Evolutionary conservation across 1,284 basidiomycete species (phyloP).

Genomic region (Trichosporon coremiiforme): DNA sequence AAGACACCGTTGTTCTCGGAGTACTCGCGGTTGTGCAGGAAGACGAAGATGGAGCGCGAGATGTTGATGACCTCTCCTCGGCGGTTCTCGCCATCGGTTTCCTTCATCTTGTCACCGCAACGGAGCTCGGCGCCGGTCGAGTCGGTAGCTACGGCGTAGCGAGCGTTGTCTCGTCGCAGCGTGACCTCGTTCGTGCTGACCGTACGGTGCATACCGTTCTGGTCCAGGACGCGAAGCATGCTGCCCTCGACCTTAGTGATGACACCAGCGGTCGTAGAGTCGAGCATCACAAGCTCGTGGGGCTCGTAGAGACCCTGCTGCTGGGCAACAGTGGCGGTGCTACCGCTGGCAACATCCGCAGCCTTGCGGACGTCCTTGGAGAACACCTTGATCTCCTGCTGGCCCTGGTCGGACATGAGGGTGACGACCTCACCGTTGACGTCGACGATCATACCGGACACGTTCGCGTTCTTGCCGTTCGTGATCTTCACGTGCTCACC

Average conservation of each 20-base stretch:
- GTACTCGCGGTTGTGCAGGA: conserved; percentile 89
- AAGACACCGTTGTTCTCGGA: conserved; percentile 92
- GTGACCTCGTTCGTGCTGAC: conserved; percentile 96
- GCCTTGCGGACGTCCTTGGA: conserved; percentile 96
- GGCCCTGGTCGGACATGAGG: conserved; percentile 94
- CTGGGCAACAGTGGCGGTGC: conserved; percentile 47
- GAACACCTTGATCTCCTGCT: conserved; percentile 97
- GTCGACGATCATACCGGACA: conserved; percentile 93
- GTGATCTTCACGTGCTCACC: conserved; percentile 99
- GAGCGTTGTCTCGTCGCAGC: conserved; percentile 76
- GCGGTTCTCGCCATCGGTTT: conserved; percentile 85
- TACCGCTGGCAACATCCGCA: conserved; percentile 85
- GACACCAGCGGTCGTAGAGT: conserved; percentile 90
- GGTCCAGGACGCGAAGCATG: conserved; percentile 92
- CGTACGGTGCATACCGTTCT: conserved; percentile 82
- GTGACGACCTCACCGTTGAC: conserved; percentile 90
- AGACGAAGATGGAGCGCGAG: conserved; percentile 91
- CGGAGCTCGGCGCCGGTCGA: conserved; percentile 72
- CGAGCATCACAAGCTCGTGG: conserved; percentile 94
- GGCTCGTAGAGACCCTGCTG: conserved; percentile 90
- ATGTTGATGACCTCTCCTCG: conserved; percentile 93
- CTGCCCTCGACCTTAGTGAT: conserved; percentile 97
- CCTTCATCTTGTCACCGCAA: conserved; percentile 90
- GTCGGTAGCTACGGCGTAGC: conserved; percentile 84
- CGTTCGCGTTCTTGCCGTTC: conserved; percentile 89